Percentiles rank a stretch among this genome's conserved stretches.
These are phyloP conservation scores for Flaveria floridana DNA, from an alignment of 140 eudicot genomes.

Conservation along the genomic window DNA sequence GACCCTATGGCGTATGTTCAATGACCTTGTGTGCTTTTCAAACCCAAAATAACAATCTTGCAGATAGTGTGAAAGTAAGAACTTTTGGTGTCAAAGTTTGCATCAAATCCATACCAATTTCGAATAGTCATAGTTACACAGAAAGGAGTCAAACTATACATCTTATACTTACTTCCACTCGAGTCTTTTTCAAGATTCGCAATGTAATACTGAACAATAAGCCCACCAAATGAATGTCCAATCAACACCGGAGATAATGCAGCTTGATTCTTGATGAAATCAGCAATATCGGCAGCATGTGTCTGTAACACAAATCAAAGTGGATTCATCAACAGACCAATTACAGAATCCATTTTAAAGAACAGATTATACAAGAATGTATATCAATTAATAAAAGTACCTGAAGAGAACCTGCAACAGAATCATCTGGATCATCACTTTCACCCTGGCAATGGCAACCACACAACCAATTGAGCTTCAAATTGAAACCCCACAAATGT, in stretches of 20 bases:
- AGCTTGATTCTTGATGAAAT: constrained; percentile 62
- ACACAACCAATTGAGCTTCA: neutral
- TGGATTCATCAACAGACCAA: neutral
- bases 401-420: constrained; percentile 85
- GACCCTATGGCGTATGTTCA: neutral
- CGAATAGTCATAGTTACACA: neutral
- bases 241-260: constrained; percentile 61
- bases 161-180: constrained; percentile 31
- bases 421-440: constrained; percentile 72
- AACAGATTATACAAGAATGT: neutral
- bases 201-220: constrained; percentile 74
- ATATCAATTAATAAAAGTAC: constrained; percentile 31
- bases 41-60: neutral
- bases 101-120: neutral
- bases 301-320: constrained; percentile 57
- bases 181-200: constrained; percentile 41
- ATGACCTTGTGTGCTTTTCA: neutral
- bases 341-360: neutral
- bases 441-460: constrained; percentile 61
- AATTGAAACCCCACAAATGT: neutral
- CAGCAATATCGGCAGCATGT: constrained; percentile 68
- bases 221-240: constrained; percentile 95
- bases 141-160: neutral
- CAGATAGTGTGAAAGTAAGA: neutral
- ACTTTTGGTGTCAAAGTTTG: neutral